These are phyloP conservation scores for Lichtheimia ramosa DNA, from an alignment of 371 early-diverging fungal genomes.

Conservation along the genomic window DNA sequence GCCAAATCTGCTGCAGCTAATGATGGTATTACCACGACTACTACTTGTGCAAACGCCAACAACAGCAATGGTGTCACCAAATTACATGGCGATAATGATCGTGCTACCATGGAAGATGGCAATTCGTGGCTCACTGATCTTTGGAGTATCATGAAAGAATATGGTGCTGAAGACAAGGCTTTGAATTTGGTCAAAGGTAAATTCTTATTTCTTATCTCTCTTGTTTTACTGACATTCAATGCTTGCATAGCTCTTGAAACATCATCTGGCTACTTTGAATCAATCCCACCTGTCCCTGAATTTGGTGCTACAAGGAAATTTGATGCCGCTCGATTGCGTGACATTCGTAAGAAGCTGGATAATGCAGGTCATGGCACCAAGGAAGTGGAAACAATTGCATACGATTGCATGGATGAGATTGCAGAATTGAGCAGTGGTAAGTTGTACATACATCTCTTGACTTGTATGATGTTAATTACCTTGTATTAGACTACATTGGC, in stretches of 20 bases:
- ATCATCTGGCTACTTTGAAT: constrained; percentile 49
- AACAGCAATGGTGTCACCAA: constrained; percentile 7
- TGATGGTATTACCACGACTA: not conserved
- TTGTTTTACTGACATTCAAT: too few species aligned
- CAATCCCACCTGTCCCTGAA: constrained; percentile 76
- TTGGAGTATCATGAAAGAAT: constrained; percentile 28
- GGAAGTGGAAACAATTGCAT: constrained; percentile 66
- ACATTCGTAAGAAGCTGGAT: constrained; percentile 88
- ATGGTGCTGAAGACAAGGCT: constrained; percentile 17
- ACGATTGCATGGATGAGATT: constrained; percentile 70
- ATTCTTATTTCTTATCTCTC: too few species aligned
- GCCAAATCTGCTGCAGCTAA: constrained; percentile 14
- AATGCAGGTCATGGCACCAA: constrained; percentile 50
- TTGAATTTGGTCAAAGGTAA: constrained; percentile 20
- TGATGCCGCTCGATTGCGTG: constrained; percentile 83
- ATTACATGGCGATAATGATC: constrained; percentile 14
- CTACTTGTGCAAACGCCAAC: not conserved
- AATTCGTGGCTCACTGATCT: constrained; percentile 33
- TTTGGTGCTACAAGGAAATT: constrained; percentile 62
- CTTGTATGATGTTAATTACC: too few species aligned
- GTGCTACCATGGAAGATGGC: constrained; percentile 15
- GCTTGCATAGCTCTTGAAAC: constrained; percentile 20
- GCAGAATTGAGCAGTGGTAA: constrained; percentile 89
- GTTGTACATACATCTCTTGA: not conserved
- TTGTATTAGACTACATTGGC: constrained; percentile 42